Percentiles rank a stretch among this genome's conserved stretches.
Evolutionary conservation across 805 yeast species (phyloP).

Genomic region (Cyberlindnera xylosilytica): DNA sequence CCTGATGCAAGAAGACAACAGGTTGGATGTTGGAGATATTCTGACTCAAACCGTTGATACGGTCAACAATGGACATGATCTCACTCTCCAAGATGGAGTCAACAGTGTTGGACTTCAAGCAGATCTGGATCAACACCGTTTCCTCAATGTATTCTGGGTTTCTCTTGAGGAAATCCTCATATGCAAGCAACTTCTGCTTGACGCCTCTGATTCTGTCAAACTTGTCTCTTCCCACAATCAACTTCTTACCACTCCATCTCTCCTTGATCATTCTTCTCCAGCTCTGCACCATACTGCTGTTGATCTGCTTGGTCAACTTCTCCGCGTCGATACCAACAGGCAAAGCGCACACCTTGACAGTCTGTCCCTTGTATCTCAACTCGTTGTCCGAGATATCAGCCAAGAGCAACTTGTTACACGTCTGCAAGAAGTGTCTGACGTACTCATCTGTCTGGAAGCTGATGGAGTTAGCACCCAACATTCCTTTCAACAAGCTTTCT

Average conservation of each 20-base stretch:
- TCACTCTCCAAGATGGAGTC: conserved; percentile 71
- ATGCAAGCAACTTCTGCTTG: conserved; percentile 82
- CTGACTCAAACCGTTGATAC: conserved; percentile 76
- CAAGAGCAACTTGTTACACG: conserved; percentile 77
- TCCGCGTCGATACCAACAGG: conserved; percentile 81
- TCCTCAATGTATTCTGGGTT: conserved; percentile 69
- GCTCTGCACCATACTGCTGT: conserved; percentile 45
- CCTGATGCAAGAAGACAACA: conserved; percentile 84
- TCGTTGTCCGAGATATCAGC: conserved; percentile 74
- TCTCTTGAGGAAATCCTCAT: conserved; percentile 67
- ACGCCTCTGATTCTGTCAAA: conserved; percentile 85
- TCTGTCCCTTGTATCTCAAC: conserved; percentile 56
- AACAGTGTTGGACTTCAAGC: conserved; percentile 47
- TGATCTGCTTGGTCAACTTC: conserved; percentile 44
- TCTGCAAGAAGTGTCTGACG: conserved; percentile 89
- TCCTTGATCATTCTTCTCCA: conserved; percentile 73
- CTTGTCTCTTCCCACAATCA: conserved; percentile 87
- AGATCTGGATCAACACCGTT: conserved; percentile 80
- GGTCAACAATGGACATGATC: conserved; percentile 70
- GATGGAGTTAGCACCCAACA: conserved; percentile 84
- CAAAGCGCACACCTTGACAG: conserved; percentile 52
- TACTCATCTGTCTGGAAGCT: conserved; percentile 92
- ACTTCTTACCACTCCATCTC: conserved; percentile 68
- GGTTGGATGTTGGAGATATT: conserved; percentile 76
- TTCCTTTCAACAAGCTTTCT: conserved; percentile 68